Base-by-base conservation (phyloP, 1,139 yeast genomes). In the Arxiozyma slooffiae region DNA sequence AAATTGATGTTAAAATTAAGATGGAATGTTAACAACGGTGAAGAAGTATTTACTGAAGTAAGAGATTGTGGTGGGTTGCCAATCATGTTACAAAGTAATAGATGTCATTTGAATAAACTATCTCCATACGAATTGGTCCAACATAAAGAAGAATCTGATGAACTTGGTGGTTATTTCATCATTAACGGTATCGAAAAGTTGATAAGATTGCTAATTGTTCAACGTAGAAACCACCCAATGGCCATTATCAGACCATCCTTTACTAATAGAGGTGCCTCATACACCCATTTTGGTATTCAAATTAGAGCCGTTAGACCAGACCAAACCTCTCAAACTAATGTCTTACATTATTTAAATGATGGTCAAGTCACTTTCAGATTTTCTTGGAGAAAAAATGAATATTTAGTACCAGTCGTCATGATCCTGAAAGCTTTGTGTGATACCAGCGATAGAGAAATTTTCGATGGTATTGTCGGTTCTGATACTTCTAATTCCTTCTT, bases 201-300 rank as follows among this genome's bases (percentile, higher is more conserved):
- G 62, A 81, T 92, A 62, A 87, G 98, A 72, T 88, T 92, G 97
- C 80, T 94, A 69, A 89, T 92, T 74, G 97, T 92, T 21, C 98
- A 92, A 72, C 84, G 97, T 70, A 79, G 98, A 70, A 92, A 94
- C 69, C 97, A 89, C 67, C 95, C 97, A 21, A 88, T 92, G 96
- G 97, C 97, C 9, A 81, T 92, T 60, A 83, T 89, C 54, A 88
- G 99, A 73, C 95, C 96, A 37, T 85, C 96, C 18, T 92, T 92
- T 66, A 84, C 84, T 49, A 89, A 89, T 71, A 84, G 98, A 76
- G 99, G 98, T 60, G 85, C 92, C 16, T 71, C 89, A 7, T 92
- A 94, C 71, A 76, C 96, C 47, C 81, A 83, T 57, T 94, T 71
- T 60, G 99, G 98, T 81, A 80, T 92, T 53, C 97, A 90, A 72